Evolutionary conservation across 2,329 filamentous ascomycete genomes (phyloP).

Genomic region (Hypoxylon sp.): DNA sequence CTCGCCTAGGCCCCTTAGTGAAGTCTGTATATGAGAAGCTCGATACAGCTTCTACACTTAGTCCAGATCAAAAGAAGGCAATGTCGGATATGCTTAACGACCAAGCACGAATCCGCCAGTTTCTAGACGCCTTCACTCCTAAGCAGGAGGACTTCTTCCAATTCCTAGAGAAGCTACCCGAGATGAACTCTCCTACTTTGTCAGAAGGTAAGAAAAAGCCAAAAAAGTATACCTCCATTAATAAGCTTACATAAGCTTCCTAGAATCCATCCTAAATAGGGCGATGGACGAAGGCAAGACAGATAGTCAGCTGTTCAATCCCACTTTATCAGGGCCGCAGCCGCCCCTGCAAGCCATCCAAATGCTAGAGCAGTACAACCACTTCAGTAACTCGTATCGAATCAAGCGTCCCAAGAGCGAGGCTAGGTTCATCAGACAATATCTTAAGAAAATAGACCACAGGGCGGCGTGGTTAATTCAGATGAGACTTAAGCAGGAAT

Average conservation of each 20-base stretch:
- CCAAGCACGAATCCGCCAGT: conserved; percentile 23
- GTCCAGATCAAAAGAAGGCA: conserved; percentile 10
- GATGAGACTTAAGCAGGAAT: conserved; percentile 37
- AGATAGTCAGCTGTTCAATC: background rate
- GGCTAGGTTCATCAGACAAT: conserved; percentile 40
- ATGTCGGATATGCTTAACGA: conserved; percentile 8
- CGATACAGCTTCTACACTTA: conserved; percentile 14
- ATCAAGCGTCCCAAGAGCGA: conserved; percentile 38
- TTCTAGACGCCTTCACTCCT: conserved; percentile 24
- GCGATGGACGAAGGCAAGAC: conserved; percentile 2
- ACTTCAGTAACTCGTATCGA: conserved; percentile 41
- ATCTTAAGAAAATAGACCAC: conserved; percentile 39
- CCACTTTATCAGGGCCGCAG: conserved; percentile 1
- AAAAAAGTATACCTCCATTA: background rate
- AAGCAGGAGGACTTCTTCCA: conserved; percentile 33
- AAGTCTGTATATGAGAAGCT: conserved; percentile 31
- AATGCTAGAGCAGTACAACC: conserved; percentile 40
- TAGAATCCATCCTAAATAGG: conserved; percentile 12
- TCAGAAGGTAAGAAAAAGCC: conserved; percentile 21
- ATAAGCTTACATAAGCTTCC: background rate
- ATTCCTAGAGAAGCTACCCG: conserved; percentile 31
- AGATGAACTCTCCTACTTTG: conserved; percentile 1
- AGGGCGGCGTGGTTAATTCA: conserved; percentile 43
- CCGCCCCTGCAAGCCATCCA: conserved; percentile 28
- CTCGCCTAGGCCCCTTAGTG: conserved; percentile 34